Percentiles rank a stretch among this genome's conserved stretches.
Conservation (phyloP, 495 filamentous ascomycete species). For the Hypoxylon lienhwacheense region DNA sequence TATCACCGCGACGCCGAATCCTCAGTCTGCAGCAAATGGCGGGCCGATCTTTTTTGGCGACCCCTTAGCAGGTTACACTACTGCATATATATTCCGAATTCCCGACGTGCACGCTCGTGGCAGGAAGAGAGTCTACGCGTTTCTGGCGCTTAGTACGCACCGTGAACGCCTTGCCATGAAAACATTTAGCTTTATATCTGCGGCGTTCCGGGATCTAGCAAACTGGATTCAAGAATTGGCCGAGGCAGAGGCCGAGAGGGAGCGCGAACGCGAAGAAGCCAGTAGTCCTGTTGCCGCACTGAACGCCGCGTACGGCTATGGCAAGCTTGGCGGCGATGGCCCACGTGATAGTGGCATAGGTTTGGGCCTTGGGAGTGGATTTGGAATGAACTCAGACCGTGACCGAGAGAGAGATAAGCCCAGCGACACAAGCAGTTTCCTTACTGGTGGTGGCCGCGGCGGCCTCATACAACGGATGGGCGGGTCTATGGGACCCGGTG, state of each 20-base stretch:
- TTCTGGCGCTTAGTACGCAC: conserved; percentile 75
- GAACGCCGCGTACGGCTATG: conserved; percentile 41
- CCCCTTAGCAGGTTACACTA: conserved; percentile 78
- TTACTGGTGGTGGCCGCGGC: conserved; percentile 46
- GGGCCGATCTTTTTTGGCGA: conserved; percentile 90
- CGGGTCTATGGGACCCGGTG: conserved; percentile 41
- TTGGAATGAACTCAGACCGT: conserved; percentile 26
- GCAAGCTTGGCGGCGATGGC: conserved; percentile 26
- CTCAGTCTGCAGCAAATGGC: conserved; percentile 47
- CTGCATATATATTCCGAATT: conserved; percentile 89
- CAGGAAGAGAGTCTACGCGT: conserved; percentile 80
- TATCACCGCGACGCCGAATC: conserved; percentile 41
- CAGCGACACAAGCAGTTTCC: conserved; percentile 47
- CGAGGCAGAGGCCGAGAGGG: conserved; percentile 62
- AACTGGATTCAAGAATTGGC: conserved; percentile 65
- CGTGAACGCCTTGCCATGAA: conserved; percentile 74
- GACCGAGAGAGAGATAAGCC: conserved; percentile 29
- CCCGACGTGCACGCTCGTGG: conserved; percentile 87
- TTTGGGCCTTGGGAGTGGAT: conserved; percentile 38
- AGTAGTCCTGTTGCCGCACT: conserved; percentile 35
- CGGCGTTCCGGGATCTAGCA: conserved; percentile 76
- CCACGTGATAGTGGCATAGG: conserved; percentile 40
- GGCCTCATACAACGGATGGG: conserved; percentile 45
- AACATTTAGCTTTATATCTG: conserved; percentile 71
- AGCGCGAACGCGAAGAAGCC: conserved; percentile 53